Percentiles rank a stretch among this genome's conserved stretches.
These are phyloP conservation scores for Eimeria maxima DNA, from an alignment of 169 alveolate species.

Conservation along the genomic window DNA sequence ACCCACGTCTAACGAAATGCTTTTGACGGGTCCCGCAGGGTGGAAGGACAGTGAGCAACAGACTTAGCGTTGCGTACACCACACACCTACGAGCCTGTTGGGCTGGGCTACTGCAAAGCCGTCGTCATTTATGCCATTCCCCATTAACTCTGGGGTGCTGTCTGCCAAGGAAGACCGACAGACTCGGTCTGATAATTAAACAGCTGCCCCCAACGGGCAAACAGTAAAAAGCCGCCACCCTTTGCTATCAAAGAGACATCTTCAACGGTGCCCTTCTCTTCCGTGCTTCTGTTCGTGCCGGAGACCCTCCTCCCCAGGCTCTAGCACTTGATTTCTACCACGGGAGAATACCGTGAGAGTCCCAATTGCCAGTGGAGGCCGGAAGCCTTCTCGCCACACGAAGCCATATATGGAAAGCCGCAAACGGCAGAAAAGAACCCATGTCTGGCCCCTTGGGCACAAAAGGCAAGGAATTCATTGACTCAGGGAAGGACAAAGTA, in stretches of 20 bases:
- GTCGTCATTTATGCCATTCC: constrained; percentile 52
- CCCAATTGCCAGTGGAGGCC: constrained; percentile 34
- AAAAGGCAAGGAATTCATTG: neutral
- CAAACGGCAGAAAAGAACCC: constrained; percentile 37
- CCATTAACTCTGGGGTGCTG: constrained; percentile 75
- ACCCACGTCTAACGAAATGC: constrained; percentile 4
- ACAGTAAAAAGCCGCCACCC: constrained; percentile 22
- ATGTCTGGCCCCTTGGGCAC: constrained; percentile 28
- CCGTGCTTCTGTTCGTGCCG: constrained; percentile 70
- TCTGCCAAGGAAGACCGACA: constrained; percentile 72
- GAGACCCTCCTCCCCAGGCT: constrained; percentile 73
- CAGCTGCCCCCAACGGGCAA: constrained; percentile 49
- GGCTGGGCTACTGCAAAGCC: constrained; percentile 51
- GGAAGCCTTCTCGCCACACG: constrained; percentile 57
- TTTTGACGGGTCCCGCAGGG: neutral
- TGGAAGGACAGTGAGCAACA: constrained; percentile 1
- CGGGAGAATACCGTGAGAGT: constrained; percentile 59
- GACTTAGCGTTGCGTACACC: constrained; percentile 31
- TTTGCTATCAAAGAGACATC: neutral
- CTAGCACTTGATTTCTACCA: constrained; percentile 25
- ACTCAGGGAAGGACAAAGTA: constrained; percentile 13
- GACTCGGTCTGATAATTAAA: constrained; percentile 28
- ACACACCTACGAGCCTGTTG: constrained; percentile 22
- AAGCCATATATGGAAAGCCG: constrained; percentile 24
- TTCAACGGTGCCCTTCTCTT: neutral